These are phyloP conservation scores for Singerocomus inundabilis DNA, from an alignment of 1,284 basidiomycete genomes.

Conservation along the genomic window DNA sequence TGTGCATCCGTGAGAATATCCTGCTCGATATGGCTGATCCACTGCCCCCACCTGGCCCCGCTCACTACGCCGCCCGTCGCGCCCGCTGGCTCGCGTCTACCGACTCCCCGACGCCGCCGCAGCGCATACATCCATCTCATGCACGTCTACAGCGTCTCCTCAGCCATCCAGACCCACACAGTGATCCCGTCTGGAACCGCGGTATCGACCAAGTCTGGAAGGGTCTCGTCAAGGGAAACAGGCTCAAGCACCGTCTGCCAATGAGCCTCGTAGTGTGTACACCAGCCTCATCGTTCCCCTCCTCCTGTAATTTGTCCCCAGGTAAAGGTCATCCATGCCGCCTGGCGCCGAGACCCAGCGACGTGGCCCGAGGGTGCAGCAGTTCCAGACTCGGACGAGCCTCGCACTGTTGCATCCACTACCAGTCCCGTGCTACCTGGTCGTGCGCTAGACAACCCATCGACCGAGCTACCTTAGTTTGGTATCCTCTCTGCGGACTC, in stretches of 20 bases:
- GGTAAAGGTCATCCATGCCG: constrained; percentile 69
- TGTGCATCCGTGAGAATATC: constrained; percentile 24
- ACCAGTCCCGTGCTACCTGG: not conserved
- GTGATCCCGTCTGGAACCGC: constrained; percentile 53
- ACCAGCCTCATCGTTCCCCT: constrained; percentile 5
- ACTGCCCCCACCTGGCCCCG: constrained; percentile 62
- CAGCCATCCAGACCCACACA: constrained; percentile 44
- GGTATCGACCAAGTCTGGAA: constrained; percentile 64
- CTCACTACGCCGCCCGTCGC: constrained; percentile 58
- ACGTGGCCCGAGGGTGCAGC: constrained; percentile 66
- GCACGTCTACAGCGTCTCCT: constrained; percentile 55
- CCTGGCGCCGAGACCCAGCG: constrained; percentile 65
- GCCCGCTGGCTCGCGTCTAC: constrained; percentile 52
- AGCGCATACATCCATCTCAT: constrained; percentile 37
- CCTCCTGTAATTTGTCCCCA: constrained; percentile 29
- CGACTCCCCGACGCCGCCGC: constrained; percentile 15
- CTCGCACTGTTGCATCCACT: not conserved
- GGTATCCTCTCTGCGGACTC: not conserved
- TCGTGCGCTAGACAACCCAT: not conserved
- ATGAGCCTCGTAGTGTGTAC: constrained; percentile 58
- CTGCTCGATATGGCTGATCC: constrained; percentile 27
- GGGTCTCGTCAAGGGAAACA: constrained; percentile 53
- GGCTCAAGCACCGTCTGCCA: constrained; percentile 57
- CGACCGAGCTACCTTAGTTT: constrained; percentile 11
- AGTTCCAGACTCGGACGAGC: constrained; percentile 57